Percentiles rank a stretch among this genome's conserved stretches.
Evolutionary conservation across 176 grass and related monocot species (phyloP).

Genomic region (Cenchrus fungigraminus): DNA sequence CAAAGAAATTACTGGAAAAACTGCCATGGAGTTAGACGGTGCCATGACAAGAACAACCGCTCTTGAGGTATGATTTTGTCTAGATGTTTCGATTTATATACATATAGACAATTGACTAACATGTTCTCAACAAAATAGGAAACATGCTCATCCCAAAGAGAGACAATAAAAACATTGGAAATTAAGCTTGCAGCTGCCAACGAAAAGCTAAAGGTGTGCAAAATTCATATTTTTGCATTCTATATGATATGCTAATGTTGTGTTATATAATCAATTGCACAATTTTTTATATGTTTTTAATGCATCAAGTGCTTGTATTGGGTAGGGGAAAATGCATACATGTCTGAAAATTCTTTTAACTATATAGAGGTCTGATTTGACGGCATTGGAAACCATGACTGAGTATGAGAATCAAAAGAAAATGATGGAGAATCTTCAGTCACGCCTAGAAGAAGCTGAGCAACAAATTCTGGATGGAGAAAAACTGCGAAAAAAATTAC

Average conservation of each 20-base stretch:
- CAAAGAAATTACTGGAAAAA: constrained; percentile 62
- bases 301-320: not conserved
- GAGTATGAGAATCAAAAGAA: constrained; percentile 72
- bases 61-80: constrained; percentile 59
- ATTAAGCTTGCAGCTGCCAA: constrained; percentile 60
- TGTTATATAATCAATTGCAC: not conserved
- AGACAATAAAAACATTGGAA: constrained; percentile 54
- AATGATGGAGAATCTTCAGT: constrained; percentile 52
- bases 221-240: no score
- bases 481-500: constrained; percentile 72
- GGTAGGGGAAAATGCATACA: not conserved
- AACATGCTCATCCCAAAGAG: constrained; percentile 56
- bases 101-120: not conserved
- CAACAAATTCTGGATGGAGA: constrained; percentile 76
- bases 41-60: constrained; percentile 35
- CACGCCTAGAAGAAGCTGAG: constrained; percentile 70
- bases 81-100: not conserved
- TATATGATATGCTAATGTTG: no score
- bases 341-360: not conserved
- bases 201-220: constrained; percentile 32
- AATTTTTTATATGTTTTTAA: not conserved
- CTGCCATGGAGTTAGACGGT: constrained; percentile 51
- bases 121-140: constrained; percentile 45
- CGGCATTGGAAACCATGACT: constrained; percentile 48
- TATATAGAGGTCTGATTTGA: constrained; percentile 66